Base-by-base conservation (phyloP, 1,284 basidiomycete species). In the Ganoderma lingzhi region DNA sequence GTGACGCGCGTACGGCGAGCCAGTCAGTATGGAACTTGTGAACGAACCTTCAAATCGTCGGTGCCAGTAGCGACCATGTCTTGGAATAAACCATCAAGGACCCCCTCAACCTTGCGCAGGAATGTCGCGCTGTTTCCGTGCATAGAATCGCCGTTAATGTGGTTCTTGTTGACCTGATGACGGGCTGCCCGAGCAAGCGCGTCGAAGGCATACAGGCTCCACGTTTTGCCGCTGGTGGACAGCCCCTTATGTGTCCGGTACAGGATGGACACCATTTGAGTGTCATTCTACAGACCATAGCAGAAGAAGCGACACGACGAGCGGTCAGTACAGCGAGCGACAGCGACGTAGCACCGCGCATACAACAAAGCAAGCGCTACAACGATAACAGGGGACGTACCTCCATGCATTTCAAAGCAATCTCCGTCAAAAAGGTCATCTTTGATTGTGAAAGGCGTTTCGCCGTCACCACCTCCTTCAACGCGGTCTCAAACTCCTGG, bases 151-250 rank as follows among this genome's bases (percentile, higher is more conserved):
- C 14, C 39, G 72, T 85, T 83, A 23, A 89, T 80, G 67, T 84
- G 84, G 64, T 90, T 87, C 79, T 95, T 95, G 77, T 84, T 89
- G 55, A 84, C 88, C 65, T 89, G 85, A 71, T 84, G 84, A 71
- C 89, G 86, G n/a, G 94, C 94, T 19, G 92, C 94, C 67, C 96
- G 90, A 58, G 94, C 88, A 70, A 98, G 86, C 19, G 96, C 93
- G 81, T 98, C 96, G 78, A 98, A 94, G 56, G 92, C 90, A 81
- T 98, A 98, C 67, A 98, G 84, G 81, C 93, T 95, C 60, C 88
- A 90, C 70, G 96, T 88, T 78, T 97, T 96, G 71, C 85, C 82
- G 23, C 86, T 78, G 12, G 87, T 80, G 3, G 89, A 83, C 37
- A 97, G 84, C 12, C 89, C 88, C 78, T 92, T 93, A 83, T 97